phyloP scores from a whole-genome alignment of 805 yeast species.

The Saturnispora galanensis region DNA sequence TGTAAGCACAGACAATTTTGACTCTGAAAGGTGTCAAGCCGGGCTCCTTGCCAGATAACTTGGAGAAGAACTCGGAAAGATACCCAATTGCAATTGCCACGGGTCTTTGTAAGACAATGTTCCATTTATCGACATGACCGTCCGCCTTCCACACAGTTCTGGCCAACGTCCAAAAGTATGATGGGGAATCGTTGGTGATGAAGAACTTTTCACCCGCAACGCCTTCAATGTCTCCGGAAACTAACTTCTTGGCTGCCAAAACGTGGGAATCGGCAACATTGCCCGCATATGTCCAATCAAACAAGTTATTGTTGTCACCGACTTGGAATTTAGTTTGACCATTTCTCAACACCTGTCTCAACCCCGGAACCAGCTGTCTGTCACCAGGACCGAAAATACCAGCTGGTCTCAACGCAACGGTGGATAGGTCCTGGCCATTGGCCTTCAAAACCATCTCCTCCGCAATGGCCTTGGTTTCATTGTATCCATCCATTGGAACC shows the following conservation, averaged over 20 bases:
- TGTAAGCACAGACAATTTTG: slow-evolving; percentile 79
- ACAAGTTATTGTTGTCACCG: slow-evolving; percentile 87
- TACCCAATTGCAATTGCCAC: slow-evolving; percentile 80
- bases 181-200: slow-evolving; percentile 87
- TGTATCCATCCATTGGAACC: slow-evolving; percentile 92
- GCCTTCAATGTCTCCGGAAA: slow-evolving; percentile 32
- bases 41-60: slow-evolving; percentile 69
- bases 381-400: slow-evolving; percentile 99
- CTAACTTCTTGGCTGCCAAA: slow-evolving; percentile 71
- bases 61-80: slow-evolving; percentile 64
- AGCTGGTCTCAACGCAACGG: slow-evolving; percentile 90
- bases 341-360: slow-evolving; percentile 67
- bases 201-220: slow-evolving; percentile 86
- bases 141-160: slow-evolving; percentile 96
- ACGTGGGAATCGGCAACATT: slow-evolving; percentile 97
- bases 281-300: slow-evolving; percentile 98
- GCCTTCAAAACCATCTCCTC: slow-evolving; percentile 74
- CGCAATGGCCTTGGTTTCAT: slow-evolving; percentile 88
- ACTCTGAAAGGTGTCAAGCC: slow-evolving; percentile 96
- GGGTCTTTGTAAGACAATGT: slow-evolving; percentile 59
- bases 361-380: slow-evolving; percentile 89
- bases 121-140: slow-evolving; percentile 65
- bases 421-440: slow-evolving; percentile 49
- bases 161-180: slow-evolving; percentile 95
- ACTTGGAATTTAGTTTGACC: slow-evolving; percentile 90